Conservation (phyloP, 768 basidiomycete species). For the Russula griseocarnosa region DNA sequence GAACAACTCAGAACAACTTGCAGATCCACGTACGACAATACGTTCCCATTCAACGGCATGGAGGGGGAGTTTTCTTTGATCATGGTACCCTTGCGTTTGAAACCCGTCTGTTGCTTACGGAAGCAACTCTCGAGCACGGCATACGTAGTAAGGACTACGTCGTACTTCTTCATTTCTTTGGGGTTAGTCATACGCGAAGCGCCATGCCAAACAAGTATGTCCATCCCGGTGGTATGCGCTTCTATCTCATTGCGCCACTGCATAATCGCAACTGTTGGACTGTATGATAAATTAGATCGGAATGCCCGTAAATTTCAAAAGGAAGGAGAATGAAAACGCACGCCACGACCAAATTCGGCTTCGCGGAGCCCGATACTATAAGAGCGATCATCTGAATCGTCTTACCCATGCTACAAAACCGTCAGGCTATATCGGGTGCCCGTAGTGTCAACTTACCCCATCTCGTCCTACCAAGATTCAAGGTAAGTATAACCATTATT, state of each 20-base stretch:
- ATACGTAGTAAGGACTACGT: slow-evolving; percentile 86
- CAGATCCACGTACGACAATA: slow-evolving; percentile 64
- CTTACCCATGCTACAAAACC: slow-evolving; percentile 71
- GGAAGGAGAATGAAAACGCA: slow-evolving; percentile 37
- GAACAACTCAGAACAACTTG: slow-evolving; percentile 31
- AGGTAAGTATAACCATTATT: slow-evolving; percentile 12
- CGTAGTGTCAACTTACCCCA: slow-evolving; percentile 59
- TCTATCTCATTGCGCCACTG: slow-evolving; percentile 95
- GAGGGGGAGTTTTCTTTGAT: slow-evolving; percentile 83
- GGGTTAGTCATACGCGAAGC: slow-evolving; percentile 60
- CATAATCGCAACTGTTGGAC: slow-evolving; percentile 52
- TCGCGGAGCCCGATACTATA: slow-evolving; percentile 69
- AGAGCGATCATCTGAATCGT: slow-evolving; percentile 96
- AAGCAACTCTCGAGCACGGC: slow-evolving; percentile 88
- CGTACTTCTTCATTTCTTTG: slow-evolving; percentile 72
- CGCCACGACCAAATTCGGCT: slow-evolving; percentile 92
- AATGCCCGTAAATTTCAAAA: neutral
- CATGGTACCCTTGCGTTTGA: slow-evolving; percentile 77
- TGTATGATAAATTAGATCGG: slow-evolving; percentile 28
- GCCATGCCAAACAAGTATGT: slow-evolving; percentile 93
- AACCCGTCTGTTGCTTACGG: slow-evolving; percentile 89
- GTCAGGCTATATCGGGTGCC: slow-evolving; percentile 19
- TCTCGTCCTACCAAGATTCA: slow-evolving; percentile 64
- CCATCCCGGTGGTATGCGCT: slow-evolving; percentile 76
- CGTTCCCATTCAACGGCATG: slow-evolving; percentile 85